Evolutionary conservation across 2,329 filamentous ascomycete species (phyloP).

Genomic region (Xylaria sp.): DNA sequence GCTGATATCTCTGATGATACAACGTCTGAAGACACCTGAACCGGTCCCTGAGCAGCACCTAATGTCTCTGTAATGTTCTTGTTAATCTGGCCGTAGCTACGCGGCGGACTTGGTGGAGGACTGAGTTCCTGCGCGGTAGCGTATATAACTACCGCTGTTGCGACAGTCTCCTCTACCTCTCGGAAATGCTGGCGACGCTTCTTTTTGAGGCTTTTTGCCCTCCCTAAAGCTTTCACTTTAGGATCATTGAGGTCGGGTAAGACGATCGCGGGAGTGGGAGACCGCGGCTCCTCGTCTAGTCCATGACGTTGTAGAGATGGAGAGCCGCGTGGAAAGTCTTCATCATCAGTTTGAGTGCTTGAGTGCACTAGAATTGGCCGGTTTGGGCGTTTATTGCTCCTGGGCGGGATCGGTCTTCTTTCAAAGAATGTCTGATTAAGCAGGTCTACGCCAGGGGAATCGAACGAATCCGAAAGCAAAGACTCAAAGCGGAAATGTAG

Average conservation of each 20-base stretch:
- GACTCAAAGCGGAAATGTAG: background rate
- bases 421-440: constrained; percentile 7
- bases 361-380: constrained; percentile 45
- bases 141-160: constrained; percentile 65
- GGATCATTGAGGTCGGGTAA: constrained; percentile 57
- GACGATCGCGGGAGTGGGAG: constrained; percentile 61
- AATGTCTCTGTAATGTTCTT: constrained; percentile 40
- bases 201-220: constrained; percentile 58
- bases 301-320: background rate
- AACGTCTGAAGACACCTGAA: constrained; percentile 43
- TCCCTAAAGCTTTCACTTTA: constrained; percentile 54
- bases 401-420: constrained; percentile 36
- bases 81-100: constrained; percentile 41
- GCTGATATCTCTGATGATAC: constrained; percentile 43
- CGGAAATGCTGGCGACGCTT: constrained; percentile 59
- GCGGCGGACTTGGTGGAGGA: constrained; percentile 49
- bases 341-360: constrained; percentile 48
- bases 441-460: constrained; percentile 1
- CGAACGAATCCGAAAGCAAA: background rate
- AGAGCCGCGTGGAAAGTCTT: constrained; percentile 20
- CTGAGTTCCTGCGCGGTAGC: constrained; percentile 62
- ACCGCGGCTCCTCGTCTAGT: constrained; percentile 49
- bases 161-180: constrained; percentile 63
- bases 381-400: constrained; percentile 39
- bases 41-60: constrained; percentile 36